Evolutionary conservation across 2,329 filamentous ascomycete genomes (phyloP), one percentile per base, ranked within the genome.

Genomic region (Fusarium anthophilum): DNA sequence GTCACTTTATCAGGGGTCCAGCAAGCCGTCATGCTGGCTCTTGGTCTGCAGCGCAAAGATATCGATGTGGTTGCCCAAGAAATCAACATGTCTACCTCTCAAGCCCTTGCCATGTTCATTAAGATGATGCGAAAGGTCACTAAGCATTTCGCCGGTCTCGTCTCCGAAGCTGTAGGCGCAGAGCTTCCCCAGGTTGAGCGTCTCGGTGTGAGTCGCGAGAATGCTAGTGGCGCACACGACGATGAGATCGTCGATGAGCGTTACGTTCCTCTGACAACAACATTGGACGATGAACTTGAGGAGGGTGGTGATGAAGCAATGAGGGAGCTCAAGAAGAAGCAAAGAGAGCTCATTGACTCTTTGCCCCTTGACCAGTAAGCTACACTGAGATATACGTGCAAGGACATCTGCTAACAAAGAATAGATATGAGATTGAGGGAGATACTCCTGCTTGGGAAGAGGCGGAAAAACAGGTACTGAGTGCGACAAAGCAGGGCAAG

Each of bases 41-140:
- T 97, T 54, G 96, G 97, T 26, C 85, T 98, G 68, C 97, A 99
- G 83, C 91, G 93, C 75, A 98, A 98, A 85, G 92, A 93, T 44
- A 86, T 99, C 35, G 94, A 96, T 20, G 89, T 90, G 18, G 85
- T 98, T 14, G 92, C 95, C 70, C 91, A 92, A 72, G 96, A 99
- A 79, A 84, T 98, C 7, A 88, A 88, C 13, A 84, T 98, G 11
- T 90, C 90, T 2, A 88, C 90, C 6, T 92, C 91, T 50, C 96
- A 98, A 84, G 86, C 98, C 8, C 87, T 99, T 71, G 95, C 96
- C 69, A 97, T 98, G 93, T 98, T 99, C 83, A 94, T 98, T 82
- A 99, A 99, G 87, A 93, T 98, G 69, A 88, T 98, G 68, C 91
- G 95, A 74, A 98, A 98, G 85, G 89, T 98, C 44, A 93, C 93